phyloP scores from a whole-genome alignment of 768 basidiomycete genomes.

The Lepiota brunneoincarnata region DNA sequence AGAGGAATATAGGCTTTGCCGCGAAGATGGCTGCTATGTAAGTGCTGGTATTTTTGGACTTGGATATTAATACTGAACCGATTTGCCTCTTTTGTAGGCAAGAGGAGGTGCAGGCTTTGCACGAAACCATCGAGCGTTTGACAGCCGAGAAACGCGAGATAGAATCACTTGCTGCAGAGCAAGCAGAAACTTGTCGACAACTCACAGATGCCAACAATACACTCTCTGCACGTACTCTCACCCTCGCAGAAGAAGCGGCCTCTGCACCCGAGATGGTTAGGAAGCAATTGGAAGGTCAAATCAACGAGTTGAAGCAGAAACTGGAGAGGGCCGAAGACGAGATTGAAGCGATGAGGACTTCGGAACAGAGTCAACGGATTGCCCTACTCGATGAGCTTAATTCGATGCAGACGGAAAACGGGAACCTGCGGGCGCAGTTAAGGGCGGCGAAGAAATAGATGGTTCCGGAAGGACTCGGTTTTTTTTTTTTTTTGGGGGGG shows the following conservation, averaged over 20 bases:
- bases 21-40: slow-evolving; percentile 58
- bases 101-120: slow-evolving; percentile 62
- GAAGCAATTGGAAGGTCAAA: slow-evolving; percentile 62
- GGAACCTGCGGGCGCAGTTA: slow-evolving; percentile 65
- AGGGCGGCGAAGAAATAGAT: slow-evolving; percentile 51
- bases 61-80: slow-evolving; percentile 8
- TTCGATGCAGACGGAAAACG: slow-evolving; percentile 77
- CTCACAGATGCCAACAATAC: slow-evolving; percentile 78
- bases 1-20: slow-evolving; percentile 56
- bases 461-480: neutral
- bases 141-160: slow-evolving; percentile 62
- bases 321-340: slow-evolving; percentile 68
- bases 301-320: slow-evolving; percentile 57
- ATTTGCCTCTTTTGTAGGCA: slow-evolving; percentile 39
- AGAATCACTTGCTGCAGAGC: slow-evolving; percentile 67
- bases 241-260: slow-evolving; percentile 69
- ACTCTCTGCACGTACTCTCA: slow-evolving; percentile 68
- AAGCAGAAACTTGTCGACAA: slow-evolving; percentile 70
- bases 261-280: slow-evolving; percentile 54
- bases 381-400: slow-evolving; percentile 89
- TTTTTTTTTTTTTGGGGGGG: slow-evolving; percentile 7
- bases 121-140: slow-evolving; percentile 58
- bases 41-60: slow-evolving; percentile 20
- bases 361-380: slow-evolving; percentile 80
- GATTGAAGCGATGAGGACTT: slow-evolving; percentile 59